These are phyloP conservation scores for Sutorius eximius DNA, from an alignment of 1,284 basidiomycete genomes.

Conservation along the genomic window DNA sequence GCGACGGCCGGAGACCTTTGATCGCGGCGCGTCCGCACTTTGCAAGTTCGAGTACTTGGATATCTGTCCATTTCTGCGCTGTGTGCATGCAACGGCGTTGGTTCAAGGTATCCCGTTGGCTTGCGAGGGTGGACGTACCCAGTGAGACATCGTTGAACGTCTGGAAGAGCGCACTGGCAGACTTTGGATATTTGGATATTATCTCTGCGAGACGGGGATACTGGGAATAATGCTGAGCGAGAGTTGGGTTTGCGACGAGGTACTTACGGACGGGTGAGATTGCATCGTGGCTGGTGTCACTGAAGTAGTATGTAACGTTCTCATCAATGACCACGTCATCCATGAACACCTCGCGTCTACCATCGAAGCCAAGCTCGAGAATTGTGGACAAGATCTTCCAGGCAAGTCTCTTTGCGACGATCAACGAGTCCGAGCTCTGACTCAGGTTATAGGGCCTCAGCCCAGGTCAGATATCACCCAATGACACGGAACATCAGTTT, in stretches of 20 bases:
- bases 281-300: constrained; percentile 16
- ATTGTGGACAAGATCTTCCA: constrained; percentile 30
- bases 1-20: constrained; percentile 54
- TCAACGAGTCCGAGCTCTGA: neutral
- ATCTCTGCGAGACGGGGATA: constrained; percentile 29
- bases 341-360: constrained; percentile 20
- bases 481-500: constrained; percentile 41
- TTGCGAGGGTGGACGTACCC: constrained; percentile 35
- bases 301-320: neutral
- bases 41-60: constrained; percentile 61
- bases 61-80: constrained; percentile 72
- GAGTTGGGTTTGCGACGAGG: neutral
- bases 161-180: constrained; percentile 54
- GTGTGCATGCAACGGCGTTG: neutral
- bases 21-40: constrained; percentile 57
- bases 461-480: constrained; percentile 40
- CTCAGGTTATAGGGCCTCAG: constrained; percentile 37
- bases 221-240: constrained; percentile 8
- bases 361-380: constrained; percentile 16
- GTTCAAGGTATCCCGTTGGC: neutral
- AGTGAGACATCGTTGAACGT: constrained; percentile 61
- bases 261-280: constrained; percentile 30
- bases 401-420: constrained; percentile 12
- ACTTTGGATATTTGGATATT: constrained; percentile 52
- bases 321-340: neutral